phyloP scores from a whole-genome alignment of 257 asterid genomes.

The Gardenia jasminoides region DNA sequence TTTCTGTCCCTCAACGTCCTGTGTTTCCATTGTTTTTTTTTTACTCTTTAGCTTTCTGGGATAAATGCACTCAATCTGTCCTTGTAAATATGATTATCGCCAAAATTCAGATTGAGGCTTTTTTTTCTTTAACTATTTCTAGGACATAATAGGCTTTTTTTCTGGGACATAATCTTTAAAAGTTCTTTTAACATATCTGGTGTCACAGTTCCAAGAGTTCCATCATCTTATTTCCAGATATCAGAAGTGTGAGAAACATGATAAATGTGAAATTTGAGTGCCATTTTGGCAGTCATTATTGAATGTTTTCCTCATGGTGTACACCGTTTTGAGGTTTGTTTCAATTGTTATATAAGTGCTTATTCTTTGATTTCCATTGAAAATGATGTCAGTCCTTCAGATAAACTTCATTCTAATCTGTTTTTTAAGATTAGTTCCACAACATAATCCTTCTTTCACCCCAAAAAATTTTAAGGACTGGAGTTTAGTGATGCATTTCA shows the following conservation, averaged over 20 bases:
- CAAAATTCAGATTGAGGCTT: no score
- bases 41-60: background rate
- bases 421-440: background rate
- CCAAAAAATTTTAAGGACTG: background rate
- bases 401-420: background rate
- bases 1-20: background rate
- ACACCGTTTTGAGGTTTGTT: constrained; percentile 5
- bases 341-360: background rate
- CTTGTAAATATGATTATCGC: background rate
- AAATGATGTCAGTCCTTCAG: background rate
- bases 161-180: background rate
- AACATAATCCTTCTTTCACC: no score
- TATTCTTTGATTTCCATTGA: background rate
- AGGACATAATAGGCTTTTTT: background rate
- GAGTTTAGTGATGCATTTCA: background rate
- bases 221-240: constrained; percentile 73
- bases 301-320: constrained; percentile 72
- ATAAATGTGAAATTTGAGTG: constrained; percentile 52
- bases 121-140: background rate
- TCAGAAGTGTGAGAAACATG: constrained; percentile 67
- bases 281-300: constrained; percentile 51
- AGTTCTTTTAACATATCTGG: constrained; percentile 46
- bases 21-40: background rate
- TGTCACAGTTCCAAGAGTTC: constrained; percentile 50
- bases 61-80: no score